Percentiles rank a stretch among this genome's conserved stretches.
Conservation (phyloP, 2,329 filamentous ascomycete genomes). For the Fusarium anthophilum region DNA sequence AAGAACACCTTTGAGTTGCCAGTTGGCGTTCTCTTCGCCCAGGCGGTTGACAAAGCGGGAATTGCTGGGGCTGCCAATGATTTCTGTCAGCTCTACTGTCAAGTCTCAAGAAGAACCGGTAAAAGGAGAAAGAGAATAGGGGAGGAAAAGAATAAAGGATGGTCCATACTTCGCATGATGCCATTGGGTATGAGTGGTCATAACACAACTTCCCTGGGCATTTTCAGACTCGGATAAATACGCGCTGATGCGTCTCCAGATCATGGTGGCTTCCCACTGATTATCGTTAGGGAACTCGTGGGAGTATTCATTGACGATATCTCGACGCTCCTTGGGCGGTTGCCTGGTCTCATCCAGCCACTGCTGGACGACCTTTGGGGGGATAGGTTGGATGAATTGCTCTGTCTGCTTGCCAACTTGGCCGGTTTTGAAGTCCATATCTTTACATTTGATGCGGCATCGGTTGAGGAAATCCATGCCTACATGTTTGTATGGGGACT, state of each 20-base stretch:
- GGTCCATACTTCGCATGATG: neutral
- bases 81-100: too few relatives aligned
- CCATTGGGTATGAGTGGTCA: neutral
- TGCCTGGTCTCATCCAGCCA: neutral
- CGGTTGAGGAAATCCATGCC: neutral
- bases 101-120: too few relatives aligned
- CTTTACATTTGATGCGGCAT: neutral
- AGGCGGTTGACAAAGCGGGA: neutral
- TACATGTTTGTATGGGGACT: neutral
- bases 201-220: neutral
- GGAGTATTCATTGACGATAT: neutral
- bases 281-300: neutral
- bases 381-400: neutral
- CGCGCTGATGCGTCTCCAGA: neutral
- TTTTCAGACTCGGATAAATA: neutral
- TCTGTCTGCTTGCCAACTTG: neutral
- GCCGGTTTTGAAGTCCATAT: neutral
- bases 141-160: too few relatives aligned
- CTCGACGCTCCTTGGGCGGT: neutral
- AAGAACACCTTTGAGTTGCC: neutral
- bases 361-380: neutral
- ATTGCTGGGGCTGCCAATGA: too few relatives aligned
- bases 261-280: neutral
- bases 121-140: too few relatives aligned
- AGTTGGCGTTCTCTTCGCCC: neutral